These are phyloP conservation scores for Marasmius tenuissimus DNA, from an alignment of 1,284 basidiomycete species.

Conservation along the genomic window DNA sequence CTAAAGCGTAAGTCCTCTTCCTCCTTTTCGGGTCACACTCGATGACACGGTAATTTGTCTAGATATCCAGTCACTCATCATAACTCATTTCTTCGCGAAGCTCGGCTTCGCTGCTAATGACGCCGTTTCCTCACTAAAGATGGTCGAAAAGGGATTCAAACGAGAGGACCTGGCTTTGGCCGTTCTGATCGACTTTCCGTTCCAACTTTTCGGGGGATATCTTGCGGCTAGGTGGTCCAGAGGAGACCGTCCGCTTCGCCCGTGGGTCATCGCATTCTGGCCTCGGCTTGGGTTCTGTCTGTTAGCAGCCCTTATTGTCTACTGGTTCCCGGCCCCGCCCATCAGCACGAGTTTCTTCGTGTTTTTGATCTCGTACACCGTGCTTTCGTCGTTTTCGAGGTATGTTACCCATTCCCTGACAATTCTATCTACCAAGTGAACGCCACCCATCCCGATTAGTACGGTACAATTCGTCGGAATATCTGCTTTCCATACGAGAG, in stretches of 20 bases:
- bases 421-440: neutral
- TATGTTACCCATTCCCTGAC: slow-evolving; percentile 36
- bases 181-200: slow-evolving; percentile 97
- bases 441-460: slow-evolving; percentile 36
- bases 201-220: slow-evolving; percentile 96
- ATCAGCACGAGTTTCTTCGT: slow-evolving; percentile 81
- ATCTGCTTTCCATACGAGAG: slow-evolving; percentile 95
- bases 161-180: slow-evolving; percentile 95
- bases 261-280: slow-evolving; percentile 94
- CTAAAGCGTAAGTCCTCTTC: slow-evolving; percentile 73
- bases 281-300: slow-evolving; percentile 77
- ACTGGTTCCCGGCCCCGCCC: slow-evolving; percentile 80
- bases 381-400: slow-evolving; percentile 86
- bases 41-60: slow-evolving; percentile 10
- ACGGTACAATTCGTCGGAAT: slow-evolving; percentile 99
- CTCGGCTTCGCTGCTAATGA: slow-evolving; percentile 97
- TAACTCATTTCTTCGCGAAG: slow-evolving; percentile 91
- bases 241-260: slow-evolving; percentile 72
- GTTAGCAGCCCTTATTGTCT: slow-evolving; percentile 79
- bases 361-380: slow-evolving; percentile 79
- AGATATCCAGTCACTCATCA: slow-evolving; percentile 91
- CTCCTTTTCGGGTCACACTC: neutral
- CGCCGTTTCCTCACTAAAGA: slow-evolving; percentile 88
- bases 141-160: slow-evolving; percentile 95
- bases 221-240: slow-evolving; percentile 92